A percentile compares a stretch with the other conserved stretches of the same genome.
Conservation (phyloP, 2,329 filamentous ascomycete genomes). For the Scedosporium dehoogii region DNA sequence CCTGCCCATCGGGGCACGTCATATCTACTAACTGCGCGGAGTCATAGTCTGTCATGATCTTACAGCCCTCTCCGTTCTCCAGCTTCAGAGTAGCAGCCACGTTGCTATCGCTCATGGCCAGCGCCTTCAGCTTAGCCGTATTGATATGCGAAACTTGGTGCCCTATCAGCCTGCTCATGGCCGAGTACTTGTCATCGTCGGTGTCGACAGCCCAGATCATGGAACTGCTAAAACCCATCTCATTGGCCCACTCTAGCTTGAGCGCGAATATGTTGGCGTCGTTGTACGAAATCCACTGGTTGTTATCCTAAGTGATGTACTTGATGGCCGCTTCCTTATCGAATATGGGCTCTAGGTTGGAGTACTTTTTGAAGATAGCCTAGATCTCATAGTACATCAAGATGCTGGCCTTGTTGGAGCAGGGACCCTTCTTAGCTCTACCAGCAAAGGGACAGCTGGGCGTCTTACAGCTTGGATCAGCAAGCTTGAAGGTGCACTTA, state of each 20-base stretch:
- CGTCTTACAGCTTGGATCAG: slow-evolving; percentile 9
- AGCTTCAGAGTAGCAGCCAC: too few relatives aligned
- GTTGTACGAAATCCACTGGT: slow-evolving; percentile 7
- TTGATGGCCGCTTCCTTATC: slow-evolving; percentile 7
- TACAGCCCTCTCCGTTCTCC: too few relatives aligned
- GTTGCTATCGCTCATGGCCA: too few relatives aligned
- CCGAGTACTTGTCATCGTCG: not conserved
- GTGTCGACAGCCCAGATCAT: not conserved
- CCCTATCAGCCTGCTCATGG: not conserved
- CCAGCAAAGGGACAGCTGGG: slow-evolving; percentile 11
- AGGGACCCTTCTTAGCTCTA: slow-evolving; percentile 7
- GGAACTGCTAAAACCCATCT: not conserved
- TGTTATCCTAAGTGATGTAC: slow-evolving; percentile 5
- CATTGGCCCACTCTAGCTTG: not conserved
- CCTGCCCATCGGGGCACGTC: too few relatives aligned
- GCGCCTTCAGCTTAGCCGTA: too few relatives aligned
- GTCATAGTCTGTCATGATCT: too few relatives aligned
- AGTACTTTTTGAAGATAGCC: slow-evolving; percentile 11
- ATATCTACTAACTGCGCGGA: too few relatives aligned
- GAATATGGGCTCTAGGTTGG: not conserved
- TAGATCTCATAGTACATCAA: slow-evolving; percentile 7
- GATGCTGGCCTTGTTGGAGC: slow-evolving; percentile 13
- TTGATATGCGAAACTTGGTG: too few relatives aligned
- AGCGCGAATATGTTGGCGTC: not conserved
- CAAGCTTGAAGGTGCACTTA: slow-evolving; percentile 17